Base-by-base conservation (phyloP, 805 yeast genomes). In the Hanseniaspora occidentalis region DNA sequence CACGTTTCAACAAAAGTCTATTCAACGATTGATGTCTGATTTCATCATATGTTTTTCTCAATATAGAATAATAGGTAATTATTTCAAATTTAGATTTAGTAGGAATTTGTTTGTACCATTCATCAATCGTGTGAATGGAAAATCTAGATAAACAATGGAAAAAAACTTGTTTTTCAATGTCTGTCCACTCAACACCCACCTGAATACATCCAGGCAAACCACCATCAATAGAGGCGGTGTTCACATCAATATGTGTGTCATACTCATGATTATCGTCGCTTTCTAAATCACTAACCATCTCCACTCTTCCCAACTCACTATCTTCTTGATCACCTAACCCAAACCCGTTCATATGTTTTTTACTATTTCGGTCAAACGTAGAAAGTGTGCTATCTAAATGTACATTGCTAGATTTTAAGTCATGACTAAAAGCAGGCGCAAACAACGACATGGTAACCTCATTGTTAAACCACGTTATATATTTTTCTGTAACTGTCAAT, bases 61-160 rank as follows among this genome's bases (percentile, higher is more conserved):
- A 43, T 4, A 56, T 50, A 13, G 41, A 29, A 36, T 54, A 54
- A 42, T 58, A 58, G 3, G 42, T 26, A 19, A 51, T 20, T 4
- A 58, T 54, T 38, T 58, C 63, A 21, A 44, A 45, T 40, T 49
- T 52, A 6, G 58, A 51, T 41, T 57, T 58, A 0, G 29, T 25
- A 2, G 52, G 52, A 2, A 54, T 31, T 11, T 37, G 29, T 3
- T 20, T 25, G 11, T 42, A 36, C 63, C 63, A 58, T 18, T 51
- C 54, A 25, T 54, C 58, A 2, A 58, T 21, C n/a, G 52, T 41
- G 43, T 58, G 62, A 16, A 58, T 57, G 6, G 58, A 51, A 38
- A 48, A 53, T 16, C 63, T 35, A 14, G 54, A 49, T 3, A 58
- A 31, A 31, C 51, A 45, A 27, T 48, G 50, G 44, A 58, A 58